These are phyloP conservation scores for Fusarium marasasianum DNA, from an alignment of 2,329 filamentous ascomycete species.

Conservation along the genomic window DNA sequence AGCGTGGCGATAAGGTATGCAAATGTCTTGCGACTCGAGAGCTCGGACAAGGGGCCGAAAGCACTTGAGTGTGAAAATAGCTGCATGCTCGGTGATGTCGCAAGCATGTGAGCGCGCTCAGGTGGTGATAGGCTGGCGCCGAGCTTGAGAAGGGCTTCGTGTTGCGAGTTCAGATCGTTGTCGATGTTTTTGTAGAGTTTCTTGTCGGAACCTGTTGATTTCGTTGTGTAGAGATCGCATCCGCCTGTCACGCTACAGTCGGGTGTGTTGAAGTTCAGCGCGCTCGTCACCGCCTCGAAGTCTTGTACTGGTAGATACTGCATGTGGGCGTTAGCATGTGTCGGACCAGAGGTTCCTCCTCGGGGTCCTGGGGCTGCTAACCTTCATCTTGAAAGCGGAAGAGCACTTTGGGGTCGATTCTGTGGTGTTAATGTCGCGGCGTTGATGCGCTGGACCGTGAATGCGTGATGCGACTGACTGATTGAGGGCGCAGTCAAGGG, in stretches of 20 bases:
- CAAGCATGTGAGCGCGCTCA: conserved; percentile 75
- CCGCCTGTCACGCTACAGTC: conserved; percentile 92
- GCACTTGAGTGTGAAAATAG: conserved; percentile 83
- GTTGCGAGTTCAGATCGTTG: conserved; percentile 87
- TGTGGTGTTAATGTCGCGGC: conserved; percentile 1
- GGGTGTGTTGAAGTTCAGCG: conserved; percentile 93
- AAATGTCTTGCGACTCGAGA: conserved; percentile 89
- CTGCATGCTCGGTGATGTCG: conserved; percentile 67
- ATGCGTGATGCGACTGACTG: conserved; percentile 25
- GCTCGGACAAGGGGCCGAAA: conserved; percentile 89
- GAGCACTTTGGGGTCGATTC: not conserved
- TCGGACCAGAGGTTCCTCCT: not conserved
- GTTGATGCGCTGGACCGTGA: conserved; percentile 12
- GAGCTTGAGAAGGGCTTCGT: conserved; percentile 86
- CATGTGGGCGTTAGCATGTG: conserved; percentile 29
- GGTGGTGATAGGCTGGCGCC: conserved; percentile 89
- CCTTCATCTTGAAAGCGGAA: conserved; percentile 50
- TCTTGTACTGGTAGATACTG: conserved; percentile 92
- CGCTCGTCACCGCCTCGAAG: conserved; percentile 90
- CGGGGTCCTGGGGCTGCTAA: conserved; percentile 31
- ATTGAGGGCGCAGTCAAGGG: conserved; percentile 22
- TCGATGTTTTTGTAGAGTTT: conserved; percentile 98
- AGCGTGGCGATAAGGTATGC: conserved; percentile 96
- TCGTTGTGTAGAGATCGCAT: conserved; percentile 97
- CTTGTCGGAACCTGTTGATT: conserved; percentile 94